A percentile compares a stretch with the other conserved stretches of the same genome.
Conservation (phyloP, 2,329 filamentous ascomycete species). For the Pseudofabraea citricarpa region DNA sequence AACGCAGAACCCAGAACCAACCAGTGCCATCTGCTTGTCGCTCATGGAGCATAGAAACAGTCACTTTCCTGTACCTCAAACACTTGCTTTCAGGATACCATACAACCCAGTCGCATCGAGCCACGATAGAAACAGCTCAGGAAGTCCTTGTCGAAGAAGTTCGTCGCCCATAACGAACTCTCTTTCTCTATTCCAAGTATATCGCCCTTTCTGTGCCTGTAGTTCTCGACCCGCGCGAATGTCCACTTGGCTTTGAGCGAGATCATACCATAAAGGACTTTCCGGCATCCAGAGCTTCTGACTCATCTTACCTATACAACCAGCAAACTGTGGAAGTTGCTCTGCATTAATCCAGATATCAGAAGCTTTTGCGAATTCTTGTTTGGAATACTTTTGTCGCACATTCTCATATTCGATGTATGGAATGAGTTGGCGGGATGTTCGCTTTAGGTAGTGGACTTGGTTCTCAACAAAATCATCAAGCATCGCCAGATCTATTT, state of each 20-base stretch:
- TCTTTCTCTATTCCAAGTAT: slow-evolving; percentile 1
- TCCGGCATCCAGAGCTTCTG: slow-evolving; percentile 4
- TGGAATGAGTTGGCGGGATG: slow-evolving; percentile 4
- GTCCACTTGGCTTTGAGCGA: slow-evolving; percentile 1
- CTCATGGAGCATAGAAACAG: too few species aligned
- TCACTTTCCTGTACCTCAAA: too few species aligned
- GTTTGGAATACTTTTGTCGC: neutral
- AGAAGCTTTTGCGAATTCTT: neutral
- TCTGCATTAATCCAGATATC: slow-evolving; percentile 1
- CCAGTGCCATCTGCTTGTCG: too few species aligned
- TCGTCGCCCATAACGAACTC: slow-evolving; percentile 7
- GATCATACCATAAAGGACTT: slow-evolving; percentile 4
- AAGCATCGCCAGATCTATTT: neutral
- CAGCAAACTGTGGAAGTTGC: neutral
- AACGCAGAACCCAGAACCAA: too few species aligned
- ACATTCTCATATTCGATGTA: neutral
- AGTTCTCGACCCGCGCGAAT: neutral
- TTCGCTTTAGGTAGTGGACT: slow-evolving; percentile 5
- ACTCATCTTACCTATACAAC: neutral
- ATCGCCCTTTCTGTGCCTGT: slow-evolving; percentile 3
- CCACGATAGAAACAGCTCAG: slow-evolving; percentile 6
- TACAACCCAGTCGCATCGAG: slow-evolving; percentile 6
- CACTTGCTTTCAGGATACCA: neutral
- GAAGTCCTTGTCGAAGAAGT: slow-evolving; percentile 8
- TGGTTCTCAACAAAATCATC: slow-evolving; percentile 2